phyloP scores from a whole-genome alignment of 768 basidiomycete genomes.

The Wakefieldia striispora region DNA sequence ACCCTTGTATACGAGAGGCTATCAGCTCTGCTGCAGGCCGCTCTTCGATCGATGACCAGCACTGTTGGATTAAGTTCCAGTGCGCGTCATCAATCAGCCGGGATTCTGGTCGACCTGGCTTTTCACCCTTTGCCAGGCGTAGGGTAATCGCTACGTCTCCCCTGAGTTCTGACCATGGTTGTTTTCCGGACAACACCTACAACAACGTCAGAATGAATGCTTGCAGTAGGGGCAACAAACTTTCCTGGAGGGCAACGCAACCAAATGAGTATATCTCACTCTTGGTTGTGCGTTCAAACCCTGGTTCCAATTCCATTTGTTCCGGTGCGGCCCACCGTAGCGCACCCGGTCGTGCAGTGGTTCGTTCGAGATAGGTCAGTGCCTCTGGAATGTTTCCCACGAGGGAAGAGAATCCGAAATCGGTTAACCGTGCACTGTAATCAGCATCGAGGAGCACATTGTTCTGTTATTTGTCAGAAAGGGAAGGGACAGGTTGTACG shows the following conservation, averaged over 20 bases:
- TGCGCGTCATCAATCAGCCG: background rate
- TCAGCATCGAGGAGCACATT: constrained; percentile 7
- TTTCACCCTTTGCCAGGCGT: background rate
- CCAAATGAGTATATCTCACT: too few relatives aligned
- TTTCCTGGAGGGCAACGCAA: too few relatives aligned
- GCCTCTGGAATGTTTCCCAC: background rate
- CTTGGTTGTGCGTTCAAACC: background rate
- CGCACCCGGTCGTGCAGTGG: constrained; percentile 34
- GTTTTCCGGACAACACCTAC: background rate
- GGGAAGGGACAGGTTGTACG: background rate
- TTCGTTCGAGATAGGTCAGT: background rate
- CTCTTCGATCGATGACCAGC: background rate
- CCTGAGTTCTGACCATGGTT: background rate
- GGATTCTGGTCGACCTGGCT: background rate
- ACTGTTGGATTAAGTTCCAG: constrained; percentile 1
- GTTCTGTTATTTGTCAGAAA: background rate
- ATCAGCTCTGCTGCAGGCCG: background rate
- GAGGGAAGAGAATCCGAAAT: constrained; percentile 38
- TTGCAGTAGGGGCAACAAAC: background rate
- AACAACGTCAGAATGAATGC: background rate
- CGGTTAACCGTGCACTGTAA: constrained; percentile 37
- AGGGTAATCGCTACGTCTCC: constrained; percentile 7
- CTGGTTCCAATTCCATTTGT: constrained; percentile 14
- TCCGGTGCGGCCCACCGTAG: constrained; percentile 44
- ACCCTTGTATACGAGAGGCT: background rate